phyloP scores from a whole-genome alignment of 2,329 filamentous ascomycete genomes.

The Cryoendolithus antarcticus region DNA sequence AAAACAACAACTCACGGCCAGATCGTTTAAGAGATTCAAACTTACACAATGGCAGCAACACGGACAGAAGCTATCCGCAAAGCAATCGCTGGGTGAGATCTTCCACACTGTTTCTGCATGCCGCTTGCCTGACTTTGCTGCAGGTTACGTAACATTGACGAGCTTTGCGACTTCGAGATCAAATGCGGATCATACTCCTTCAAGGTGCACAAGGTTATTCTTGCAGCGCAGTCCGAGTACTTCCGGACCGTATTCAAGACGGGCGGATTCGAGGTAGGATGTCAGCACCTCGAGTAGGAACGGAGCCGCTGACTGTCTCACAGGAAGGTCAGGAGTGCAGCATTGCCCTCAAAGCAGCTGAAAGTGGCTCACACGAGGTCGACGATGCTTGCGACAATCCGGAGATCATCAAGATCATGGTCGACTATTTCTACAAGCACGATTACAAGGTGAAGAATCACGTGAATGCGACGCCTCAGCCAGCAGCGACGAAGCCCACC shows the following conservation, averaged over 20 bases:
- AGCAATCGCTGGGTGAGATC: no score
- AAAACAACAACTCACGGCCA: no score
- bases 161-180: slow-evolving; percentile 32
- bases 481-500: no score
- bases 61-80: no score
- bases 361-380: slow-evolving; percentile 5
- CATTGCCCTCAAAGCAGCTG: slow-evolving; percentile 8
- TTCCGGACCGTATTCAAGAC: slow-evolving; percentile 10
- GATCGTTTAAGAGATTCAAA: no score
- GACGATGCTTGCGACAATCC: slow-evolving; percentile 14
- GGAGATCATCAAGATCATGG: slow-evolving; percentile 14
- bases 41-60: no score
- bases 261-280: slow-evolving; percentile 7
- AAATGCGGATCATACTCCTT: slow-evolving; percentile 28
- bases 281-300: not conserved
- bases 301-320: not conserved
- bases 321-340: slow-evolving; percentile 9
- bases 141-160: slow-evolving; percentile 5
- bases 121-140: no score
- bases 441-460: slow-evolving; percentile 9
- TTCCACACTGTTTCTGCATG: no score
- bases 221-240: slow-evolving; percentile 30
- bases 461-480: not conserved
- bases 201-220: slow-evolving; percentile 29
- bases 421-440: slow-evolving; percentile 18